Evolutionary conservation across 345 rosid genomes (phyloP), one percentile per base, ranked within the genome.

Genomic region (Rhizophora apiculata): DNA sequence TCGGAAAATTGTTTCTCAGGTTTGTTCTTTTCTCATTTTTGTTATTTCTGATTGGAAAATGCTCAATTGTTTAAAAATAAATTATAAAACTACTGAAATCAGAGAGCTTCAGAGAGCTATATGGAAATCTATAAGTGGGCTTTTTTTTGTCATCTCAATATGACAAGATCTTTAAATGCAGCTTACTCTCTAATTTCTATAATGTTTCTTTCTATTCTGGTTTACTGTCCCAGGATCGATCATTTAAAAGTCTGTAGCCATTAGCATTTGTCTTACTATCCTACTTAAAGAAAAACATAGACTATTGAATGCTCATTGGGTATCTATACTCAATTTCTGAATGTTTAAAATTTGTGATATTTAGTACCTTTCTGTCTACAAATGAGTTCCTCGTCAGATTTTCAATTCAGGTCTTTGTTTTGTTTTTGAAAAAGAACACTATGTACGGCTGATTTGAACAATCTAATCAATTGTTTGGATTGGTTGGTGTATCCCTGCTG

Each of bases 1-100:
- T 65, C 81, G 89, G 53, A 96, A 96, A 84, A 86, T 92, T 76
- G 82, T 96, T 74, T 79, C 93, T 63, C 99, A 92, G 90, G 98
- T 93, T 56, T 13, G 29, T 64, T 30, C 52, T 46, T 51, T 31
- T 57, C 27, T 32, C 6, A 37, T 65, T 63, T 30, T 48, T 36
- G 26, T 53, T 21, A 5, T 21, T 31, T 39, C 15, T 27, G 21
- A 10, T 37, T 13, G 61, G 49, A 69, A 60, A 60, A 26, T 31
- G 5, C 16, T 6, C 24, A 30, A n/a, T 13, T 22, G 22, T 7
- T 22, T 20, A 22, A 21, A n/a, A 30, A 24, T 49, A 18, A 43
- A 43, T 39, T 43, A 43, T 13, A 43, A 43, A 43, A 43, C 49
- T 13, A 11, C 15, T 15, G 18, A 43, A 43, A 43, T 43, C 5